phyloP scores from a whole-genome alignment of 495 filamentous ascomycete genomes.

The Hypoxylon trugodes region DNA sequence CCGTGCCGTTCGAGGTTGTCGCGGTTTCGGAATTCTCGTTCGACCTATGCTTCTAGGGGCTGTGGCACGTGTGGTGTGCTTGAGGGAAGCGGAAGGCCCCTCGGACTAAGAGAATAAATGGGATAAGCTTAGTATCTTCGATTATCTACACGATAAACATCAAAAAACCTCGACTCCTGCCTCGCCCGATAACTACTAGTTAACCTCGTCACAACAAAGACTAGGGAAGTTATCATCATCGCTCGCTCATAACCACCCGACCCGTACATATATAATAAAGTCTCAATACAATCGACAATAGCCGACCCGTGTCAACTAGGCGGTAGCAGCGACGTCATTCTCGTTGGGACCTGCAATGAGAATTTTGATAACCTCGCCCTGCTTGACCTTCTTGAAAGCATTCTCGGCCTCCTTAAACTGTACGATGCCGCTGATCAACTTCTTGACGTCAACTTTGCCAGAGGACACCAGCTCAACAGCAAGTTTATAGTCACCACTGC shows the following conservation, averaged over 20 bases:
- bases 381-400: conserved; percentile 80
- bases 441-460: conserved; percentile 73
- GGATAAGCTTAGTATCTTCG: no score
- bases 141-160: background rate
- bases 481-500: conserved; percentile 79
- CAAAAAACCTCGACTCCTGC: background rate
- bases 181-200: background rate
- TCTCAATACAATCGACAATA: no score
- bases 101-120: no score
- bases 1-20: no score
- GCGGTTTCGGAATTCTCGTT: no score
- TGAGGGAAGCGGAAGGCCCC: no score
- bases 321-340: conserved; percentile 41
- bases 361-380: conserved; percentile 84
- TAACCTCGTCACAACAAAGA: no score
- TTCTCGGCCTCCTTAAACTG: conserved; percentile 75
- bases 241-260: background rate
- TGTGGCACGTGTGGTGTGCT: no score
- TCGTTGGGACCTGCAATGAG: conserved; percentile 77
- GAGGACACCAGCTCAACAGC: conserved; percentile 73
- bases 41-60: no score
- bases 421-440: conserved; percentile 73
- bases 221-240: background rate
- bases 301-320: background rate
- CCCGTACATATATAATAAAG: no score